These are phyloP conservation scores for Starmerella vaccinii DNA, from an alignment of 805 yeast genomes.

Conservation along the genomic window DNA sequence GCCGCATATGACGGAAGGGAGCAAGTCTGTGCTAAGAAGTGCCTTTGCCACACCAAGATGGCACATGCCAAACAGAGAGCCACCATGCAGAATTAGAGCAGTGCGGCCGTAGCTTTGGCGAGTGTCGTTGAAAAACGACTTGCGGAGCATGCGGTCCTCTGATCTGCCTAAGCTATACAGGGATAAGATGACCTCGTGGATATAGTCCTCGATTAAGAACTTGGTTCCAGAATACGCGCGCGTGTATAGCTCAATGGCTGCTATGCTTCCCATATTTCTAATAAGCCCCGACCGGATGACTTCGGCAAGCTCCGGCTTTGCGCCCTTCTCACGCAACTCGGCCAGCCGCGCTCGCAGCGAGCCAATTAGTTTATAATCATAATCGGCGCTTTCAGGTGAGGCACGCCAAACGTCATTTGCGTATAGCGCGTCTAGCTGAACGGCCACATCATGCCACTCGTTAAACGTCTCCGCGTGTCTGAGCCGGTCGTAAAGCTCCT, in stretches of 20 bases:
- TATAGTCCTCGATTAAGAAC: slow-evolving; percentile 74
- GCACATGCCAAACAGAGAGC: slow-evolving; percentile 85
- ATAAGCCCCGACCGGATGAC: slow-evolving; percentile 70
- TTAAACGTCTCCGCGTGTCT: slow-evolving; percentile 44
- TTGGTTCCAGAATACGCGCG: slow-evolving; percentile 85
- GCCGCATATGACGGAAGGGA: slow-evolving; percentile 83
- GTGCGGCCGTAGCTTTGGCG: slow-evolving; percentile 83
- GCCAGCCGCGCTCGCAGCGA: slow-evolving; percentile 53
- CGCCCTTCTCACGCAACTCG: slow-evolving; percentile 47
- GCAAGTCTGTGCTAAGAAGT: slow-evolving; percentile 56
- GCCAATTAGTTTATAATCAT: slow-evolving; percentile 73
- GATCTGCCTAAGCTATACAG: slow-evolving; percentile 41
- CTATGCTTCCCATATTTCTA: slow-evolving; percentile 84
- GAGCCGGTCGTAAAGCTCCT: slow-evolving; percentile 24
- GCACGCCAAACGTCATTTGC: slow-evolving; percentile 49
- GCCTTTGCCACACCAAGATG: slow-evolving; percentile 89
- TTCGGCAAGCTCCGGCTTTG: slow-evolving; percentile 45
- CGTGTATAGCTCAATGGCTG: slow-evolving; percentile 66
- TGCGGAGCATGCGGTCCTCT: slow-evolving; percentile 36
- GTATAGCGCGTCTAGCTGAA: slow-evolving; percentile 35
- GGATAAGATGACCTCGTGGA: slow-evolving; percentile 61
- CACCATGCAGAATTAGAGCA: slow-evolving; percentile 86
- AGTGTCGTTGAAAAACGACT: slow-evolving; percentile 66
- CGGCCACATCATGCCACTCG: slow-evolving; percentile 52
- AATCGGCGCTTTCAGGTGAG: slow-evolving; percentile 67